Evolutionary conservation across 1,284 basidiomycete genomes (phyloP), one percentile per base, ranked within the genome.

Genomic region (Leccinum angustisporum): DNA sequence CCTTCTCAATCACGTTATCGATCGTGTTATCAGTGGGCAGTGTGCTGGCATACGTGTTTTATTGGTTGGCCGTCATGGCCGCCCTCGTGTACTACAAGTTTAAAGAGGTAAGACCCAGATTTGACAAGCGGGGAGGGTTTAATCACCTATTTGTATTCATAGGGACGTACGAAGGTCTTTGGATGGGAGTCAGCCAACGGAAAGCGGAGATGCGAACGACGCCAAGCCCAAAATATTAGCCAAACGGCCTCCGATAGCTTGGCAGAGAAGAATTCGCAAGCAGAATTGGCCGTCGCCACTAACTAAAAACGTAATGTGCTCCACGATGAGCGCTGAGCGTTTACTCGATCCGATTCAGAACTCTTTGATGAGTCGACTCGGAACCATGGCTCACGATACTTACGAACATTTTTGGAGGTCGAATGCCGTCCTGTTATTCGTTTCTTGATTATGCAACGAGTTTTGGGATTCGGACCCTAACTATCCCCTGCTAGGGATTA

Each of bases 21-120:
- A 61, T 21, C 34, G 5, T 30, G 51, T 30, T 30, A 21, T 31
- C 54, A 79, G 84, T 90, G 63, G 91, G 91, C 13, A 83, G 86
- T 1, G 82, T 94, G 38, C 76, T 94, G 8, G 77, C 84, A 1
- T 94, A 94, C 71, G 83, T 91, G 50, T 87, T 90, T 72, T 94
- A 92, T 78, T 95, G 91, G 92, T 66, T 94, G 59, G 81, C 84
- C 11, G 87, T 88, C 65, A 85, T 91, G 50, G 79, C 71, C 36
- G 77, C 79, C 4, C 80, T 95, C 56, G 70, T 90, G 62, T 83
- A 81, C 71, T 81, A 92, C 81, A 94, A 94, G 76, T 93, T 76
- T 68, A 79, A 69, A 57, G 88, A 89, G 80, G 86, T 80, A 60
- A 61, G 8, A 25, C 14, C 1, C 10, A 30, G 8, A 30, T 30